Base-by-base conservation (phyloP, 139 green algal genomes). In the Mychonastes homosphaera region DNA sequence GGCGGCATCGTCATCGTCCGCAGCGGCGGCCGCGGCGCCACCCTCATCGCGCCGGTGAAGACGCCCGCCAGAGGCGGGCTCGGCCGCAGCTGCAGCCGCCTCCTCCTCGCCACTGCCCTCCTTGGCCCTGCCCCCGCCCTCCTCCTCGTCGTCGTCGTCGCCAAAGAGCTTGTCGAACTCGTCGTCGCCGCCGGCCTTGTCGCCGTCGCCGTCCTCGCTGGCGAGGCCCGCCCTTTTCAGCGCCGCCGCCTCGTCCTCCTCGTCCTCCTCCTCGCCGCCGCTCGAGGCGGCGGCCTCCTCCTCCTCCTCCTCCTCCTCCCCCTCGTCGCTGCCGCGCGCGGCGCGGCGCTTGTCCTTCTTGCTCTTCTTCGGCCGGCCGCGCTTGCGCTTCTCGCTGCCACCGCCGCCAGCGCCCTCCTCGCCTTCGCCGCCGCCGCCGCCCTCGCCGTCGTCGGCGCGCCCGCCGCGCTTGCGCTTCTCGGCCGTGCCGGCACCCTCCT, bases 41-140 rank as follows among this genome's bases (percentile, higher is more conserved):
- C 27, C 36, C 13, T 33, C 56, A 21, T 55, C 43, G n/a, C 54
- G 43, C 9, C 54, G 43, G 10, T 63, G 43, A 34, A 63, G 4
- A 35, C 56, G 5, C 53, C 43, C 3, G 56, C 41, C 43, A 39
- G 56, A 15, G 43, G 56, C 34, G 38, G 41, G 6, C 56, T 43
- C 56, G 53, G 53, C 21, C 56, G 56, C 32, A 19, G 55, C 40
- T 44, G 55, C 26, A 32, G 41, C 56, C 44, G 19, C 44, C 44
- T 10, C 36, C 36, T 43, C 10, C 36, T 13, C 36, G 36, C 36
- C 36, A 10, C 36, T 43, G 10, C 36, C 36, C 13, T n/a, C 44
- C 26, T 10, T n/a, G 44, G 19, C 44, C 15, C 44, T 51, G 19
- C 23, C 44, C 44, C 26, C 44, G 19, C 19, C 44, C 15, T 51